phyloP scores from a whole-genome alignment of 139 green algal genomes.

The Pseudopediastrum boryanum region DNA sequence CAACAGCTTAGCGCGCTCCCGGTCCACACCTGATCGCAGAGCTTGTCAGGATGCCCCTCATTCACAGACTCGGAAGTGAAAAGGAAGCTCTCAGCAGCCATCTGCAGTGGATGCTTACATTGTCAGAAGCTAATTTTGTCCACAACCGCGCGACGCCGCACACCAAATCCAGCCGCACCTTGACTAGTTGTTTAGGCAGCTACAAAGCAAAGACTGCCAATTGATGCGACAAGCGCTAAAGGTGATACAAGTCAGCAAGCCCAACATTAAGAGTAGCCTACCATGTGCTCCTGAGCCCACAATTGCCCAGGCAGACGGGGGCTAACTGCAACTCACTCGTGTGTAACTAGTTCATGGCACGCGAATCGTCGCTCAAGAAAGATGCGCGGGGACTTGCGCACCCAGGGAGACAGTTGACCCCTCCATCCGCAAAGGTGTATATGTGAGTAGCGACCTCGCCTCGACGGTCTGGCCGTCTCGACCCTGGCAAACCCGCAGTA shows the following conservation, averaged over 20 bases:
- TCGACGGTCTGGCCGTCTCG: too few species aligned
- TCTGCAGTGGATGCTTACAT: conserved; percentile 18
- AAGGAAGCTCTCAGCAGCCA: conserved; percentile 80
- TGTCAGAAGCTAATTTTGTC: background rate
- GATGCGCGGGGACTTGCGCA: too few species aligned
- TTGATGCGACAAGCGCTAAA: background rate
- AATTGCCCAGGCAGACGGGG: too few species aligned
- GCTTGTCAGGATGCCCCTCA: conserved; percentile 96
- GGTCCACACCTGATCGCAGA: conserved; percentile 79
- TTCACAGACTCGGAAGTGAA: conserved; percentile 97
- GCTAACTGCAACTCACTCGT: too few species aligned
- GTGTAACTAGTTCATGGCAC: too few species aligned
- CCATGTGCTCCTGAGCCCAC: too few species aligned
- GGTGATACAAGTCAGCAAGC: background rate
- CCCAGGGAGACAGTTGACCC: too few species aligned
- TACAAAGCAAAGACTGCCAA: background rate
- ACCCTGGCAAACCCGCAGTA: too few species aligned
- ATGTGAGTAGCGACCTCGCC: too few species aligned
- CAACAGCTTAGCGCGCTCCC: too few species aligned
- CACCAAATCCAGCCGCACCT: background rate
- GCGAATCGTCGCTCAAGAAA: too few species aligned
- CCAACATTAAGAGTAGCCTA: background rate
- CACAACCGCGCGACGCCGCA: background rate
- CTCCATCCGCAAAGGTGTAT: too few species aligned
- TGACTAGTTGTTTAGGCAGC: background rate